Evolutionary conservation across 176 grass and related monocot species (phyloP).

Genomic region (Elaeis guineensis): DNA sequence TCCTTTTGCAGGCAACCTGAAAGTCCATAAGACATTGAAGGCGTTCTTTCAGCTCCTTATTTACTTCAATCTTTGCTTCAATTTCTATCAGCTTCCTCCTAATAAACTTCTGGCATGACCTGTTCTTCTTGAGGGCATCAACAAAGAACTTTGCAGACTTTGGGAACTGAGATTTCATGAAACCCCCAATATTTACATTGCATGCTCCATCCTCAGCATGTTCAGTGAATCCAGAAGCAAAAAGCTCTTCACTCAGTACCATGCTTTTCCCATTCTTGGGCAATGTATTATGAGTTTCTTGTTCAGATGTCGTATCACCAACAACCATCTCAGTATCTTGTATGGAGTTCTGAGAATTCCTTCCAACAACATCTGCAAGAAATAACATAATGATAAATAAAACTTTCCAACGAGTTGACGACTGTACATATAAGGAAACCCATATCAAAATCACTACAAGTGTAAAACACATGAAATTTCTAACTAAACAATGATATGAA

Average conservation of each 20-base stretch:
- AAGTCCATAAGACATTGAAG: constrained; percentile 81
- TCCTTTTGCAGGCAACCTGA: constrained; percentile 62
- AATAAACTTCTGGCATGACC: constrained; percentile 76
- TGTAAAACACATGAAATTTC: background rate
- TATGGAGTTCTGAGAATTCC: background rate
- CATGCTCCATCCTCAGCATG: background rate
- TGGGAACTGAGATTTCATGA: constrained; percentile 34
- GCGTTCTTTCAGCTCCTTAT: constrained; percentile 70
- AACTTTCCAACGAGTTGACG: background rate
- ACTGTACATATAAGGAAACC: background rate
- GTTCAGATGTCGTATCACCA: background rate
- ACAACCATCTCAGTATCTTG: background rate
- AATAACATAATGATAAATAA: background rate
- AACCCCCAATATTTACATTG: constrained; percentile 12
- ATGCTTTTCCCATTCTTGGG: no score
- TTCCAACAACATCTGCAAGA: constrained; percentile 5
- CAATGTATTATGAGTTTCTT: background rate
- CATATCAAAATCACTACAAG: background rate
- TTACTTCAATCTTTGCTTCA: constrained; percentile 82
- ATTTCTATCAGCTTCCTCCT: constrained; percentile 82
- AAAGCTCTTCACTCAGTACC: background rate
- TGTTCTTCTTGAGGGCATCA: constrained; percentile 81
- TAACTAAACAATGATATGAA: no score
- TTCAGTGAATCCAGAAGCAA: background rate
- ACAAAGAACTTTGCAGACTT: constrained; percentile 56